Evolutionary conservation across 805 yeast species (phyloP).

Genomic region (Metschnikowia bowlesiae): DNA sequence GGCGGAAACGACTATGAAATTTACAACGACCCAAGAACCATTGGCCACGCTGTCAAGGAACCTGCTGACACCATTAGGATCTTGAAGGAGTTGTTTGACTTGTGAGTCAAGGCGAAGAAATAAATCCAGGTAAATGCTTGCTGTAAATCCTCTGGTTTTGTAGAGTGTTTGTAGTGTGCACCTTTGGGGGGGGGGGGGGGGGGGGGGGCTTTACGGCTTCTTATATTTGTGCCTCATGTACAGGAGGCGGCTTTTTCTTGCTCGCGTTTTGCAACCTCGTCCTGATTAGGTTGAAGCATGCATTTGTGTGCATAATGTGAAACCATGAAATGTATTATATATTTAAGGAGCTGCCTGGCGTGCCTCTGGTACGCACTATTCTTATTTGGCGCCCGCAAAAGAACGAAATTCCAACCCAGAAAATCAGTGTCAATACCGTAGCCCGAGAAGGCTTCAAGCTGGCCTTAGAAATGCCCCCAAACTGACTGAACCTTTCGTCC

Average conservation of each 20-base stretch:
- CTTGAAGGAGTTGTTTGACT: constrained; percentile 74
- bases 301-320: constrained; percentile 2
- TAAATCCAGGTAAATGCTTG: too few relatives aligned
- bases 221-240: not conserved
- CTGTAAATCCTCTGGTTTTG: too few relatives aligned
- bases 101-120: constrained; percentile 22
- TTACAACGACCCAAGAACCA: constrained; percentile 85
- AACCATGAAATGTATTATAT: not conserved
- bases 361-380: not conserved
- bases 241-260: not conserved
- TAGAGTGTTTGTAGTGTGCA: too few relatives aligned
- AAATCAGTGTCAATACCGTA: too few relatives aligned
- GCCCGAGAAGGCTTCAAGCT: too few relatives aligned
- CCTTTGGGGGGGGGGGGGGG: too few relatives aligned
- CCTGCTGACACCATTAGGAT: constrained; percentile 88
- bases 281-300: not conserved
- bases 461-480: too few relatives aligned
- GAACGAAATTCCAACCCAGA: too few relatives aligned
- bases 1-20: constrained; percentile 99
- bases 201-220: too few relatives aligned
- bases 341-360: not conserved
- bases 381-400: not conserved
- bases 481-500: too few relatives aligned
- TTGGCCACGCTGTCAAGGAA: constrained; percentile 86
- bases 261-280: not conserved